Evolutionary conservation across 352 stramenopile genomes (phyloP).

Genomic region (Aphanomyces invadans): DNA sequence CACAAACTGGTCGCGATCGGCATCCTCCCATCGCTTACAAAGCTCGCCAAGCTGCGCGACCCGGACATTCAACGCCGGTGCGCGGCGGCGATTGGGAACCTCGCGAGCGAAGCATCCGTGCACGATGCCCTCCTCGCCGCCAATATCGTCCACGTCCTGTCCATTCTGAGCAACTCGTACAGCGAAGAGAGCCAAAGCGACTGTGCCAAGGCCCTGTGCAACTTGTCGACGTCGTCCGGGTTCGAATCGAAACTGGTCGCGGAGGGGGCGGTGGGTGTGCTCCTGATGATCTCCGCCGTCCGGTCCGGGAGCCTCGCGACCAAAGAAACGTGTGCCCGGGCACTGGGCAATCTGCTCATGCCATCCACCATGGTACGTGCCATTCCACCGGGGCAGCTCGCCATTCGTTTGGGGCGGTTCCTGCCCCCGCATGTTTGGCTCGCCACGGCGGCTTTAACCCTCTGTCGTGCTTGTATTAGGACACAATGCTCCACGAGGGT

Average conservation of each 20-base stretch:
- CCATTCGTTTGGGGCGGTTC: no score
- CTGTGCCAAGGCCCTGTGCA: slow-evolving; percentile 62
- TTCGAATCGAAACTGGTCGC: slow-evolving; percentile 42
- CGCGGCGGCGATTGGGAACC: slow-evolving; percentile 56
- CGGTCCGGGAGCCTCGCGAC: slow-evolving; percentile 47
- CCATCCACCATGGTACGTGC: slow-evolving; percentile 38
- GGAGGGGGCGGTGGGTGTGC: slow-evolving; percentile 50
- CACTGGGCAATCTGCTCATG: slow-evolving; percentile 59
- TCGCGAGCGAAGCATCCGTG: slow-evolving; percentile 46
- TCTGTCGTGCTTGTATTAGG: no score
- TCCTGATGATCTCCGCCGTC: slow-evolving; percentile 80
- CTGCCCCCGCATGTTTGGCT: no score
- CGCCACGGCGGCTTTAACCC: no score
- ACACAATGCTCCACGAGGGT: slow-evolving; percentile 53
- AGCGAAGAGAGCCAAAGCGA: slow-evolving; percentile 74
- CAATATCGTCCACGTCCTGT: slow-evolving; percentile 42
- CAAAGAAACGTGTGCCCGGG: slow-evolving; percentile 60
- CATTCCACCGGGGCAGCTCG: no score
- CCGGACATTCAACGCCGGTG: slow-evolving; percentile 51
- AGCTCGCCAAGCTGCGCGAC: slow-evolving; percentile 44
- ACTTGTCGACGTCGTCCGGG: slow-evolving; percentile 50
- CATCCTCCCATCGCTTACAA: slow-evolving; percentile 47
- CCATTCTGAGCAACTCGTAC: slow-evolving; percentile 67
- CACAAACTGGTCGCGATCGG: slow-evolving; percentile 42
- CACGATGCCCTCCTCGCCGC: slow-evolving; percentile 41